Evolutionary conservation across 2,329 filamentous ascomycete genomes (phyloP).

Genomic region (Alternaria infectoria): DNA sequence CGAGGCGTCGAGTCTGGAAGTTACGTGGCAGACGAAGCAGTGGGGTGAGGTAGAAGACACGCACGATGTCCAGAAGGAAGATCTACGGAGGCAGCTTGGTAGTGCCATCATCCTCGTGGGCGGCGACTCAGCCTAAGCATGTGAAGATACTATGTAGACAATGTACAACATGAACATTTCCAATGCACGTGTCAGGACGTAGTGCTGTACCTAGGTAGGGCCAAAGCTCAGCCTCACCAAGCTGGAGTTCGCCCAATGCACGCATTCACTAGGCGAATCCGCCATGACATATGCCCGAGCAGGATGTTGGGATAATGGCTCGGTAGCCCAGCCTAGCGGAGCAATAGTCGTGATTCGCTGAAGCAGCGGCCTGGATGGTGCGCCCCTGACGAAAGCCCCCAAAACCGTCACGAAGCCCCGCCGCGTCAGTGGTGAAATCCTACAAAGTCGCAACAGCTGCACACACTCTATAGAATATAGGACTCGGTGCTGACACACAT

Average conservation of each 20-base stretch:
- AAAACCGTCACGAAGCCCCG: conserved; percentile 12
- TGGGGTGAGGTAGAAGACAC: conserved; percentile 99
- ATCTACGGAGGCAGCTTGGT: conserved; percentile 84
- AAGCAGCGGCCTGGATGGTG: conserved; percentile 1
- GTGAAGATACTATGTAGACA: neutral
- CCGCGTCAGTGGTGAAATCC: neutral
- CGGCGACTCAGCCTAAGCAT: conserved; percentile 26
- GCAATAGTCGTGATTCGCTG: conserved; percentile 13
- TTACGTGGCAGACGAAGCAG: conserved; percentile 84
- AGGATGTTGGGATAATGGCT: neutral
- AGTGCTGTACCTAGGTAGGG: neutral
- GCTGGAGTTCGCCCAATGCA: neutral
- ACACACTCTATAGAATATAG: neutral
- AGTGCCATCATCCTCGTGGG: conserved; percentile 82
- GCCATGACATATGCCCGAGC: conserved; percentile 4
- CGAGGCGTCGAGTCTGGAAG: conserved; percentile 78
- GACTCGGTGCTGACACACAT: neutral
- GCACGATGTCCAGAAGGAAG: conserved; percentile 94
- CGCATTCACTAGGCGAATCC: neutral
- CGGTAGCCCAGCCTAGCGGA: conserved; percentile 1
- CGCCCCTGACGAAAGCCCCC: conserved; percentile 17
- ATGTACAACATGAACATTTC: neutral
- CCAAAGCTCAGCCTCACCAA: neutral
- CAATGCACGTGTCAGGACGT: neutral
- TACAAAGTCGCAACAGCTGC: conserved; percentile 1